Conservation (phyloP, 257 asterid genomes). For the Ocimum tenuiflorum region DNA sequence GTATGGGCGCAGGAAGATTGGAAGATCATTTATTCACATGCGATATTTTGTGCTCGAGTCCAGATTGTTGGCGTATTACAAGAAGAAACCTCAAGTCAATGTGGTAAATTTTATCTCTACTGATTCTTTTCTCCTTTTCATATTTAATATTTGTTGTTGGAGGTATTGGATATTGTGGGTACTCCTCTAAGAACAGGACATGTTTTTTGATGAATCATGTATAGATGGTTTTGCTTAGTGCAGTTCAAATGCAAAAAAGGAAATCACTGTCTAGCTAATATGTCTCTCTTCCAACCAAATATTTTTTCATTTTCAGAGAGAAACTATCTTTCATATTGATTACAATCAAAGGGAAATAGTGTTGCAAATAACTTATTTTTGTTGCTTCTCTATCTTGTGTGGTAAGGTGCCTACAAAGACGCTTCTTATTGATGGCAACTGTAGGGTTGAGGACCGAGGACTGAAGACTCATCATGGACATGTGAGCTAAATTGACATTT, state of each 20-base stretch:
- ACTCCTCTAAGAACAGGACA: constrained; percentile 3
- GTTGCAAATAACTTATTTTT: neutral
- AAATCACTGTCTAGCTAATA: constrained; percentile 17
- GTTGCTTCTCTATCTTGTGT: constrained; percentile 13
- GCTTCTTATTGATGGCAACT: constrained; percentile 84
- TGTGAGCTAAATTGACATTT: constrained; percentile 42
- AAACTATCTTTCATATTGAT: constrained; percentile 9
- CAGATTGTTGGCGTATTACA: constrained; percentile 84
- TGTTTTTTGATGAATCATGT: neutral
- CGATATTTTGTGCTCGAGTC: constrained; percentile 91
- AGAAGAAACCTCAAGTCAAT: constrained; percentile 90
- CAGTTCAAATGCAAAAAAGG: constrained; percentile 13
- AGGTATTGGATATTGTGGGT: neutral
- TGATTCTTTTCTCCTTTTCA: neutral
- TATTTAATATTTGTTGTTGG: neutral
- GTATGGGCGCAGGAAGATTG: constrained; percentile 96
- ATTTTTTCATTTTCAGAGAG: constrained; percentile 1
- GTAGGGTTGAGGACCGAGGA: constrained; percentile 97
- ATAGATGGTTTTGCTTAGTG: neutral
- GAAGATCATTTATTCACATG: constrained; percentile 91
- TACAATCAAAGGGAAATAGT: neutral
- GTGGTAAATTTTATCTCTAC: constrained; percentile 42
- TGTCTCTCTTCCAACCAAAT: neutral
- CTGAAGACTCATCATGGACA: constrained; percentile 99
- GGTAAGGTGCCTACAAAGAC: constrained; percentile 87